Evolutionary conservation across 2,329 filamentous ascomycete genomes (phyloP).

Genomic region (Epichloe typhina): DNA sequence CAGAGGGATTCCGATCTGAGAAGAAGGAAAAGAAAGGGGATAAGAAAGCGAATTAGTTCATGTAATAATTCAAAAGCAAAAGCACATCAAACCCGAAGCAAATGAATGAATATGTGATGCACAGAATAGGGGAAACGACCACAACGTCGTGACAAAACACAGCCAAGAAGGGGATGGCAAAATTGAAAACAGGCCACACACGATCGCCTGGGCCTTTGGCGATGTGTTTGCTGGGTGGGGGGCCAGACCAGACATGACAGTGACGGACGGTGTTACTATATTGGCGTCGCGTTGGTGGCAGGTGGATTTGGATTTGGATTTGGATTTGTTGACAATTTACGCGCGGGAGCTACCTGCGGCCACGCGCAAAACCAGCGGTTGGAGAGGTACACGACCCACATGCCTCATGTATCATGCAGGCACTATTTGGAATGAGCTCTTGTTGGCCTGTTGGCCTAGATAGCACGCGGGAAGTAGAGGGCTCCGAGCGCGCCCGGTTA

Average conservation of each 20-base stretch:
- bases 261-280: background rate
- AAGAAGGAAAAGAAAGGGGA: background rate
- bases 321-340: too few species aligned
- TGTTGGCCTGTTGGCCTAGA: too few species aligned
- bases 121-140: background rate
- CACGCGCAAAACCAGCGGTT: too few species aligned
- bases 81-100: background rate
- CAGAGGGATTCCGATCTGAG: background rate
- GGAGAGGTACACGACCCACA: too few species aligned
- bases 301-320: too few species aligned
- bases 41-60: background rate
- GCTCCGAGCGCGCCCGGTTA: too few species aligned
- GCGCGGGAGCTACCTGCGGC: too few species aligned
- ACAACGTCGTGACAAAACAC: background rate
- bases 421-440: too few species aligned
- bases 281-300: background rate
- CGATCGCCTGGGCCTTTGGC: background rate
- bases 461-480: too few species aligned
- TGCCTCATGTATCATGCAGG: too few species aligned
- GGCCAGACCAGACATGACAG: too few species aligned
- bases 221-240: background rate
- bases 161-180: background rate
- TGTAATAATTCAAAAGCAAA: background rate
- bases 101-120: background rate
- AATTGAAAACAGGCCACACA: background rate